Evolutionary conservation across 2,329 filamentous ascomycete genomes (phyloP).

Genomic region (Chrysoporthe puriensis): DNA sequence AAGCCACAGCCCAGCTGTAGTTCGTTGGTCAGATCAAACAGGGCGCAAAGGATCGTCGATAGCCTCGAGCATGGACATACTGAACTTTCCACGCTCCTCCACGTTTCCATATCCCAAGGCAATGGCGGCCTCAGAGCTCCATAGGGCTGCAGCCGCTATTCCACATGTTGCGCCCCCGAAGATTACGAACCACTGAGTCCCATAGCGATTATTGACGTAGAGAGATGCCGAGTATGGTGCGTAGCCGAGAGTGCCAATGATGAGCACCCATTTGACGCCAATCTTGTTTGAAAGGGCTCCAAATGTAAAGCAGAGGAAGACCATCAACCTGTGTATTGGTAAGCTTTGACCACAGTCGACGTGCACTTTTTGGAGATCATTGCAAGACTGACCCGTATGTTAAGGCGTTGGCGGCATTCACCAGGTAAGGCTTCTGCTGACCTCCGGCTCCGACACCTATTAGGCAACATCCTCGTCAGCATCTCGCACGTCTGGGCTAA

Average conservation of each 20-base stretch:
- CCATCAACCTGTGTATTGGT: slow-evolving; percentile 44
- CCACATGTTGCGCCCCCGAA: slow-evolving; percentile 48
- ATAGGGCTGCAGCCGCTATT: slow-evolving; percentile 42
- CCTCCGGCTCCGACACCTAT: slow-evolving; percentile 41
- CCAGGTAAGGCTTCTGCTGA: slow-evolving; percentile 41
- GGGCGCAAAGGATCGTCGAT: neutral
- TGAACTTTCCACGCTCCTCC: slow-evolving; percentile 49
- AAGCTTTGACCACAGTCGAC: neutral
- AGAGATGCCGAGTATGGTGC: slow-evolving; percentile 47
- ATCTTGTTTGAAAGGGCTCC: slow-evolving; percentile 45
- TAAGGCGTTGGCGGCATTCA: slow-evolving; percentile 47
- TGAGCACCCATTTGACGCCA: slow-evolving; percentile 45
- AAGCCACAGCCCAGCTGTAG: slow-evolving; percentile 53
- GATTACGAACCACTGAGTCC: slow-evolving; percentile 48
- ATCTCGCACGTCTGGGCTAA: neutral
- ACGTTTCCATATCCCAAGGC: slow-evolving; percentile 49
- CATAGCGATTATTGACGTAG: slow-evolving; percentile 49
- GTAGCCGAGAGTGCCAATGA: slow-evolving; percentile 49
- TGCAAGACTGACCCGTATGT: slow-evolving; percentile 39
- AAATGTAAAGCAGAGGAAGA: slow-evolving; percentile 46
- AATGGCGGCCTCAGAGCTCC: slow-evolving; percentile 42
- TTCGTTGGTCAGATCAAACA: neutral
- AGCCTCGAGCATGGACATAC: slow-evolving; percentile 18
- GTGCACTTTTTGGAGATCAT: slow-evolving; percentile 12
- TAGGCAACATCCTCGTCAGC: neutral